A percentile compares a stretch with the other conserved stretches of the same genome.
These are phyloP conservation scores for Candida berthetii DNA, from an alignment of 805 yeast species.

Conservation along the genomic window DNA sequence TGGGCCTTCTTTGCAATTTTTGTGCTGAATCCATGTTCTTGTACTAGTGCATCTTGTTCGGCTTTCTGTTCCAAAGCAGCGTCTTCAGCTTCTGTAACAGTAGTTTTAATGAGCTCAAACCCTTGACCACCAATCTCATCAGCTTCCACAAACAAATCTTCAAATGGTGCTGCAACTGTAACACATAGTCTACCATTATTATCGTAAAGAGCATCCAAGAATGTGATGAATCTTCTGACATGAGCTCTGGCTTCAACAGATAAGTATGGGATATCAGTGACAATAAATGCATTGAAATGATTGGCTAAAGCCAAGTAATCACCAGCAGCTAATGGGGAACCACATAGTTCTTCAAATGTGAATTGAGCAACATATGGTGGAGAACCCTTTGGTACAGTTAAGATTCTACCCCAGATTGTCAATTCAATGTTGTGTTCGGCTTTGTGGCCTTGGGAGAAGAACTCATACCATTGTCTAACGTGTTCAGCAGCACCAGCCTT, in stretches of 20 bases:
- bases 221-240: conserved; percentile 88
- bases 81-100: conserved; percentile 22
- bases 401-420: conserved; percentile 84
- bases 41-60: conserved; percentile 56
- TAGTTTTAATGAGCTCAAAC: conserved; percentile 21
- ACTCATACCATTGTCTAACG: conserved; percentile 69
- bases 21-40: conserved; percentile 72
- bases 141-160: conserved; percentile 80
- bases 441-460: conserved; percentile 60
- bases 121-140: conserved; percentile 41
- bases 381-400: conserved; percentile 68
- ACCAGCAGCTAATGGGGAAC: conserved; percentile 85
- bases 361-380: conserved; percentile 86
- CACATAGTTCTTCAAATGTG: conserved; percentile 82
- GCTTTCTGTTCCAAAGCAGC: conserved; percentile 51
- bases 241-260: conserved; percentile 74
- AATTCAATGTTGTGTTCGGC: conserved; percentile 29
- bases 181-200: conserved; percentile 83
- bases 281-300: conserved; percentile 69
- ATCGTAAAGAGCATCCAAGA: conserved; percentile 93
- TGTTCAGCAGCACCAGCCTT: conserved; percentile 51
- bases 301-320: conserved; percentile 84
- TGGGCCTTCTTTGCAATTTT: conserved; percentile 64
- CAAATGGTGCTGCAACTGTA: conserved; percentile 82
- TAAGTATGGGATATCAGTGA: conserved; percentile 88